Evolutionary conservation across 306 rosid species (phyloP).

Genomic region (Medicago lupulina): DNA sequence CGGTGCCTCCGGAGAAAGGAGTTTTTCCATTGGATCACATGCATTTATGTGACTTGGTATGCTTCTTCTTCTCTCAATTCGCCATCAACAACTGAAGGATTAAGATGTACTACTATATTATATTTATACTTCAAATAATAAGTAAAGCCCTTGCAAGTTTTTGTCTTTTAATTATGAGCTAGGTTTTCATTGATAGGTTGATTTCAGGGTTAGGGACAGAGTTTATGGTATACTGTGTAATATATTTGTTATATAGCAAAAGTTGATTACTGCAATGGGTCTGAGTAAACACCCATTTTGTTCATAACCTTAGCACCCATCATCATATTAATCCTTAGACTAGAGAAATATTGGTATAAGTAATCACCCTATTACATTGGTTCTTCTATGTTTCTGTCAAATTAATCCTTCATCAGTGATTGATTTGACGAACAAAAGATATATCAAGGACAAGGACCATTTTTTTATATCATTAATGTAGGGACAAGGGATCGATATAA

Average conservation of each 20-base stretch:
- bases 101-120: background rate
- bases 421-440: background rate
- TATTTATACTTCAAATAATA: background rate
- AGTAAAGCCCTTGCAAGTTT: background rate
- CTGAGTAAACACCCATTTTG: background rate
- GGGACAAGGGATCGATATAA: background rate
- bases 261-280: background rate
- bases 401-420: background rate
- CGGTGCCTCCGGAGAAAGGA: conserved; percentile 97
- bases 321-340: background rate
- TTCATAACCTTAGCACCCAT: background rate
- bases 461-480: conserved; percentile 8
- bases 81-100: conserved; percentile 11
- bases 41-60: conserved; percentile 94
- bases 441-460: background rate
- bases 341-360: background rate
- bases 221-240: background rate
- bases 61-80: conserved; percentile 1
- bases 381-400: background rate
- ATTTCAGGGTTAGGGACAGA: background rate
- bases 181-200: conserved; percentile 6
- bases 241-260: background rate
- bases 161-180: background rate
- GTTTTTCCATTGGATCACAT: conserved; percentile 91
- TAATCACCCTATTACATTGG: background rate